These are phyloP conservation scores for Zopfochytrium polystomum DNA, from an alignment of 371 early-diverging fungal genomes.

Conservation along the genomic window DNA sequence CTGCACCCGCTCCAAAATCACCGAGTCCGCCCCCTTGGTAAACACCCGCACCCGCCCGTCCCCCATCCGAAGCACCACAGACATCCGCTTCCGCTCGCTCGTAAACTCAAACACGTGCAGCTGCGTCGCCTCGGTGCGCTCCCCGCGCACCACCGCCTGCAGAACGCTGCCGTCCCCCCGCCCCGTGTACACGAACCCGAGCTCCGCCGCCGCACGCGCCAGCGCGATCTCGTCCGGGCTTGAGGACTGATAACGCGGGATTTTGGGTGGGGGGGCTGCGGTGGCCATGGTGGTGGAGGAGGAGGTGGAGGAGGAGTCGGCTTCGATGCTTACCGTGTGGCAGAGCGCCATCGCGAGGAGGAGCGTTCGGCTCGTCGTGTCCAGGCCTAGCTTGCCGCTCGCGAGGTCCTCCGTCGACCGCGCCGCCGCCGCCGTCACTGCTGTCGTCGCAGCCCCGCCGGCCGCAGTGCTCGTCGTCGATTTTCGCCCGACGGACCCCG, in stretches of 20 bases:
- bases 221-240: conserved; percentile 62
- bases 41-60: conserved; percentile 73
- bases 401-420: background rate
- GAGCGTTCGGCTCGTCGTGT: background rate
- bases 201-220: conserved; percentile 75
- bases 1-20: conserved; percentile 65
- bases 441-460: background rate
- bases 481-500: background rate
- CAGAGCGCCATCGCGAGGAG: conserved; percentile 4
- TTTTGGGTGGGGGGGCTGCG: background rate
- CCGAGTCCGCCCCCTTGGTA: conserved; percentile 92
- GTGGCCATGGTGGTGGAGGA: too few relatives aligned
- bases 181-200: conserved; percentile 77
- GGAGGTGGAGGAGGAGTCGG: too few relatives aligned
- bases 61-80: conserved; percentile 68
- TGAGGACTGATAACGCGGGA: conserved; percentile 28
- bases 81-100: conserved; percentile 91
- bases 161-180: conserved; percentile 57
- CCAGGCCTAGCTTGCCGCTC: background rate
- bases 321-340: background rate
- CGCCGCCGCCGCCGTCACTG: background rate
- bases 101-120: conserved; percentile 84
- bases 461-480: background rate
- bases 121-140: conserved; percentile 58
- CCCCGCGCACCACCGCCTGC: conserved; percentile 59